Evolutionary conservation across 1,284 basidiomycete species (phyloP), one percentile per base, ranked within the genome.

Genomic region (Ustilago lituana): DNA sequence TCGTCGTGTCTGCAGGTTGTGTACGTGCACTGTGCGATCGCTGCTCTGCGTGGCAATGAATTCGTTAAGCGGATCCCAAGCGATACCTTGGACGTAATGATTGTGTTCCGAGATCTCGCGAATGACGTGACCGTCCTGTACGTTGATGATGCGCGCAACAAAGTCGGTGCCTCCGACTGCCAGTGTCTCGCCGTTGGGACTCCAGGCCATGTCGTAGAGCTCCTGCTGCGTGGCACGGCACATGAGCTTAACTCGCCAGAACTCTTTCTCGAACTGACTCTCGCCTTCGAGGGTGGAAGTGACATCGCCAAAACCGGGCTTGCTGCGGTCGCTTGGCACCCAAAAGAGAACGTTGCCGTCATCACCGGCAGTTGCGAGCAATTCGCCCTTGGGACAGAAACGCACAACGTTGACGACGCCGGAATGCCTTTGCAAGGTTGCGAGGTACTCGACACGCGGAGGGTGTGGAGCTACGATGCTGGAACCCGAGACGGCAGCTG

Each of bases 301-400:
- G 82, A 91, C 89, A 14, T 88, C 84, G 53, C 89, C 89, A 0
- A 79, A 74, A 40, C 64, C 45, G 20, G 64, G 65, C 19, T 57
- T 70, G 33, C 91, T 89, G 32, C 87, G 88, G 32, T 89, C 88
- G 6, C 91, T 90, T 9, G 89, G 91, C 0, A 91, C 89, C 95
- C 95, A 98, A 19, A 98, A 89, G 48, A 98, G 91, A 62, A 98
- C 90, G 88, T 94, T 94, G 10, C 95, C 95, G 84, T 98, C 95
- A 87, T 75, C 79, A 89, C 95, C 79, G 1, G 78, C 78, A 5
- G 77, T 79, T 7, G 77, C 79, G 2, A 80, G 60, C 17, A 77
- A 37, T 20, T 80, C 80, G 20, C 77, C 79, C 20, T 58, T 55
- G 8, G 95, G 95, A 76, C 92, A 94, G 85, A 93, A 98, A 41